phyloP scores from a whole-genome alignment of 2,329 filamentous ascomycete species.

The Alternaria brassicae region DNA sequence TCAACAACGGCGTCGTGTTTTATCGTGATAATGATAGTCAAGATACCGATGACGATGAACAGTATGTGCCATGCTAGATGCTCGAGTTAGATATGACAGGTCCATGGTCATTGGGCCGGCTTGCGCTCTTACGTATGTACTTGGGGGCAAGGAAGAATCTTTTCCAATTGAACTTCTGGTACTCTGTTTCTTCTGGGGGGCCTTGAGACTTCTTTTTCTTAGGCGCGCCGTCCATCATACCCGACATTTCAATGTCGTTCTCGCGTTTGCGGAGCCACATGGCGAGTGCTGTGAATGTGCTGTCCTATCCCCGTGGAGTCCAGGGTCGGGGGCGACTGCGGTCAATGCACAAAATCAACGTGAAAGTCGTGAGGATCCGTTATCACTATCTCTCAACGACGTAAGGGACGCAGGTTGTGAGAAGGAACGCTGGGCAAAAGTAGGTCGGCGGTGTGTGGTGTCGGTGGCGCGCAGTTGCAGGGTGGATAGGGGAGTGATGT shows the following conservation, averaged over 20 bases:
- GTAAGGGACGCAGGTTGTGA: not conserved
- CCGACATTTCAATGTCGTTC: slow-evolving; percentile 42
- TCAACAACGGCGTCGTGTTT: slow-evolving; percentile 43
- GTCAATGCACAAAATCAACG: slow-evolving; percentile 1
- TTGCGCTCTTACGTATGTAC: slow-evolving; percentile 41
- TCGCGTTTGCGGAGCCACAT: slow-evolving; percentile 37
- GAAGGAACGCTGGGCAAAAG: slow-evolving; percentile 7
- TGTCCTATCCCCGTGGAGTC: slow-evolving; percentile 5
- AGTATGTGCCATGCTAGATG: slow-evolving; percentile 43
- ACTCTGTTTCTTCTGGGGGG: slow-evolving; percentile 41
- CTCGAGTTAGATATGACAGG: slow-evolving; percentile 14
- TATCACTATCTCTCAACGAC: not conserved
- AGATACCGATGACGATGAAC: slow-evolving; percentile 33
- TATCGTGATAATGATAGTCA: slow-evolving; percentile 40
- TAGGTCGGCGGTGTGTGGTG: slow-evolving; percentile 3
- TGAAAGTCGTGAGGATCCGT: not conserved
- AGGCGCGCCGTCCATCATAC: slow-evolving; percentile 21
- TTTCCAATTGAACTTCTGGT: slow-evolving; percentile 44
- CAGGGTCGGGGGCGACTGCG: not conserved
- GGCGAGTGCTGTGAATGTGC: not conserved
- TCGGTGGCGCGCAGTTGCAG: slow-evolving; percentile 10
- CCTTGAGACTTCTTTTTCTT: slow-evolving; percentile 25
- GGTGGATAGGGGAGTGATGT: slow-evolving; percentile 26
- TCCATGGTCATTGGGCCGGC: not conserved
- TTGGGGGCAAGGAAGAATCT: slow-evolving; percentile 44